A percentile compares a stretch with the other conserved stretches of the same genome.
Evolutionary conservation across 1,284 basidiomycete species (phyloP).

Genomic region (Apiotrichum akiyoshidainum): DNA sequence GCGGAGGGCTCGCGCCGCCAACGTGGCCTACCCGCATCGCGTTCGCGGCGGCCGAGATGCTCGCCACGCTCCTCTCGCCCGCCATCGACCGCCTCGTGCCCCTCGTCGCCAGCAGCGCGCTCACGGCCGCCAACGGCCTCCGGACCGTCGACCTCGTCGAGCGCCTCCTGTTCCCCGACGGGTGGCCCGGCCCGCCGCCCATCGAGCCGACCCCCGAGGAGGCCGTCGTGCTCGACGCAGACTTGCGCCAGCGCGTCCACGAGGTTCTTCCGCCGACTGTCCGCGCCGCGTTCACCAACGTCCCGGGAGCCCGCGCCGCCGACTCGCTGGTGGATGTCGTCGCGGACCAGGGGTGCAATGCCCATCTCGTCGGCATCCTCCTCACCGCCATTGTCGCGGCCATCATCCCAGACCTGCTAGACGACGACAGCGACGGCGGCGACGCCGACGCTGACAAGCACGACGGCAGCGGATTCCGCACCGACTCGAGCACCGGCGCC

Average conservation of each 20-base stretch:
- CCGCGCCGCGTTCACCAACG: background rate
- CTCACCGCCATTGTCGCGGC: conserved; percentile 30
- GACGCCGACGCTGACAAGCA: too few relatives aligned
- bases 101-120: conserved; percentile 21
- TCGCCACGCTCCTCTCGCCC: conserved; percentile 24
- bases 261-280: background rate
- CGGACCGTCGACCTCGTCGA: conserved; percentile 30
- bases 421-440: too few relatives aligned
- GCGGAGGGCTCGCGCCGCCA: conserved; percentile 6
- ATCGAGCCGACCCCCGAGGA: conserved; percentile 42
- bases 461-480: too few relatives aligned
- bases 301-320: background rate
- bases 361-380: conserved; percentile 40
- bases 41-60: conserved; percentile 25
- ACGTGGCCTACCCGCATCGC: conserved; percentile 18
- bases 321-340: conserved; percentile 28
- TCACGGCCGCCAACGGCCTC: conserved; percentile 24
- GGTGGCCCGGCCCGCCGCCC: conserved; percentile 39
- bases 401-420: conserved; percentile 34
- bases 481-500: too few relatives aligned
- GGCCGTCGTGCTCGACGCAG: conserved; percentile 9
- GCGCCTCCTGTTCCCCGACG: conserved; percentile 42
- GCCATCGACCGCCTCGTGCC: conserved; percentile 39
- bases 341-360: conserved; percentile 37
- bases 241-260: background rate